Base-by-base conservation (phyloP, 805 yeast genomes). In the Kodamaea neixiangensis region DNA sequence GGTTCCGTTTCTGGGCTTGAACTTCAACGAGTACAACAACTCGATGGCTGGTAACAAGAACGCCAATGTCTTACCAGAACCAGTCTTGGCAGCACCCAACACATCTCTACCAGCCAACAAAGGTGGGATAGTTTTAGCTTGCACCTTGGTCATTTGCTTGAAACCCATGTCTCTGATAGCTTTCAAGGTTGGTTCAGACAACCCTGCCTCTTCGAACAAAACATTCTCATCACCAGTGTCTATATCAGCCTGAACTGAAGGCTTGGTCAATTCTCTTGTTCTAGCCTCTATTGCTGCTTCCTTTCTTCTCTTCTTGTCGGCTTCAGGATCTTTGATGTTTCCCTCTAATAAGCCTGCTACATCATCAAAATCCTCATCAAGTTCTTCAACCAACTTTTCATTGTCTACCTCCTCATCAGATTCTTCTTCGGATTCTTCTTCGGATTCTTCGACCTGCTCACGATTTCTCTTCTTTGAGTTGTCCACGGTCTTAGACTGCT, bases 11-110 rank as follows among this genome's bases (percentile, higher is more conserved):
- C 98, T 83, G 49, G 99, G 98, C 72, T 93, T 94, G 77, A 92
- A 94, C 67, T 87, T 90, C 62, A 94, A 79, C 14, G 96, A 85
- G 65, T 92, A 87, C 49, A 94, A 78, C 73, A 91, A 75, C 72
- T 94, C 99, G 57, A 94, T 86, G 29, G 99, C 99, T 11, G 99
- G 99, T 53, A 94, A 80, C 63, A 94, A 76, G 61, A 94, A 94
- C 7, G 99, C 98, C 54, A 96, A 75, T 0, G 99, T 94, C 75
- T 94, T 94, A 67, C 99, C 99, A 1, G 97, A 91, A 49, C 99
- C 99, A 2, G 99, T 94, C 73, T 92, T 93, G 51, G 99, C 99
- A n/a, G 99, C 99, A 58, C 99, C 99, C 49, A 94, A 78, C 17
- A 96, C 98, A 71, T 94, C 99, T 60, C 93, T 83, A 41, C 99